phyloP scores from a whole-genome alignment of 208 protist genomes.

The Leishmania amazonensis region DNA sequence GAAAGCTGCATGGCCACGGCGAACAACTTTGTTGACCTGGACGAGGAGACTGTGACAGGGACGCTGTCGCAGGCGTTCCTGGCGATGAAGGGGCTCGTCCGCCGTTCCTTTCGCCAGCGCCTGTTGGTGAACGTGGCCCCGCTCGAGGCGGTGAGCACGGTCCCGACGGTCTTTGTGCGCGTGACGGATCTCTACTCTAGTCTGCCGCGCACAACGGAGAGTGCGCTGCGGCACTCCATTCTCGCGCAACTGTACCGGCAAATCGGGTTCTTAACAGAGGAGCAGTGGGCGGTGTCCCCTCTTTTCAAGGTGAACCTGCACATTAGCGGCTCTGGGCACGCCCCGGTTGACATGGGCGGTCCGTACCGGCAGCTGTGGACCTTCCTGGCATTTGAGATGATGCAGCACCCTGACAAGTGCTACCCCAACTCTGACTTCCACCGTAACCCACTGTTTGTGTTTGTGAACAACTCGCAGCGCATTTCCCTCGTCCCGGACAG shows the following conservation, averaged over 20 bases:
- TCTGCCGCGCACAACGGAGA: slow-evolving; percentile 72
- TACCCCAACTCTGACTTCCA: slow-evolving; percentile 86
- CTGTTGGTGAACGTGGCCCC: slow-evolving; percentile 76
- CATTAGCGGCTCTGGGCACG: slow-evolving; percentile 73
- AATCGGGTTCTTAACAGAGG: slow-evolving; percentile 72
- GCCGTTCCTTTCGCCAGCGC: slow-evolving; percentile 71
- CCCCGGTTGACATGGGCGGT: slow-evolving; percentile 87
- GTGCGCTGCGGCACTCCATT: slow-evolving; percentile 78
- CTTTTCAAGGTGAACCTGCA: slow-evolving; percentile 88
- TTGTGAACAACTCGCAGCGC: slow-evolving; percentile 85
- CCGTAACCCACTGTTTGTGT: slow-evolving; percentile 86
- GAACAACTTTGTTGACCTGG: slow-evolving; percentile 85
- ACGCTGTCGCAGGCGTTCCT: slow-evolving; percentile 78
- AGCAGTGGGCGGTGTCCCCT: slow-evolving; percentile 64
- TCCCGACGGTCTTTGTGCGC: slow-evolving; percentile 67
- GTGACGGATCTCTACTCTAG: slow-evolving; percentile 77
- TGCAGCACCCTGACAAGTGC: slow-evolving; percentile 86
- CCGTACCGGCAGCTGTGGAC: slow-evolving; percentile 92
- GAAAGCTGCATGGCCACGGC: slow-evolving; percentile 91
- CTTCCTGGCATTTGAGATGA: slow-evolving; percentile 86
- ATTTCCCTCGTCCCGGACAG: slow-evolving; percentile 85
- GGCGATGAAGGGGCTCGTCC: slow-evolving; percentile 82
- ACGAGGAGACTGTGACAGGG: slow-evolving; percentile 67
- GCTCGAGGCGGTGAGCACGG: slow-evolving; percentile 46
- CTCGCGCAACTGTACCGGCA: slow-evolving; percentile 89